Evolutionary conservation across 1,284 basidiomycete genomes (phyloP).

Genomic region (Boletellus deceptivus): DNA sequence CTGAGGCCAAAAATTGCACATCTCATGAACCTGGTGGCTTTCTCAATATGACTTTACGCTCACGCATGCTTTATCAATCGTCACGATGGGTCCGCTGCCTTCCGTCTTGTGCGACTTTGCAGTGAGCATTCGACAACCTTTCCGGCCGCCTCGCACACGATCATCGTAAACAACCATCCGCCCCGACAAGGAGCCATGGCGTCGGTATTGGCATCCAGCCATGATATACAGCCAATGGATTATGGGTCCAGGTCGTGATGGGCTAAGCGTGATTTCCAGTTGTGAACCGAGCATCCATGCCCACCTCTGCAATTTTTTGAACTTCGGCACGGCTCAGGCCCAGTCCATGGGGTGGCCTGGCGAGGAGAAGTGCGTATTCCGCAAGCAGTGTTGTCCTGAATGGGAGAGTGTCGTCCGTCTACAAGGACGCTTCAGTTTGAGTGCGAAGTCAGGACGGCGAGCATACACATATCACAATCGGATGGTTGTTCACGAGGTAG

Average conservation of each 20-base stretch:
- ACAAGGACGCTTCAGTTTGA: constrained; percentile 1
- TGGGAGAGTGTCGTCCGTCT: constrained; percentile 82
- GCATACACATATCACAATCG: constrained; percentile 74
- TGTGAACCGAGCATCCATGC: constrained; percentile 53
- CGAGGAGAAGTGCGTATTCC: constrained; percentile 77
- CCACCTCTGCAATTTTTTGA: constrained; percentile 54
- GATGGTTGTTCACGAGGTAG: constrained; percentile 63
- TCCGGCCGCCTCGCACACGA: not conserved
- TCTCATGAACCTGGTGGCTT: not conserved
- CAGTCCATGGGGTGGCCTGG: constrained; percentile 62
- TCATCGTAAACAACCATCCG: too few relatives aligned
- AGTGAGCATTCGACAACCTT: not conserved
- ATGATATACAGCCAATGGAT: too few relatives aligned
- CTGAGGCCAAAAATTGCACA: constrained; percentile 25
- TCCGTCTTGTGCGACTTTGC: not conserved
- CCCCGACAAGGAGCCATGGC: not conserved
- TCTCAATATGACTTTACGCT: not conserved
- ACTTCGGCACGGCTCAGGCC: constrained; percentile 63
- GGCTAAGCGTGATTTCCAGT: not conserved
- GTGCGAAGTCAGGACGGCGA: not conserved
- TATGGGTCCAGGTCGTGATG: too few relatives aligned
- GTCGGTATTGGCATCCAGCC: not conserved
- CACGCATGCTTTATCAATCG: not conserved
- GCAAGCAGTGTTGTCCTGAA: constrained; percentile 70
- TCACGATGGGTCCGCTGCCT: not conserved